Evolutionary conservation across 768 basidiomycete genomes (phyloP).

Genomic region (Leccinum imitatum): DNA sequence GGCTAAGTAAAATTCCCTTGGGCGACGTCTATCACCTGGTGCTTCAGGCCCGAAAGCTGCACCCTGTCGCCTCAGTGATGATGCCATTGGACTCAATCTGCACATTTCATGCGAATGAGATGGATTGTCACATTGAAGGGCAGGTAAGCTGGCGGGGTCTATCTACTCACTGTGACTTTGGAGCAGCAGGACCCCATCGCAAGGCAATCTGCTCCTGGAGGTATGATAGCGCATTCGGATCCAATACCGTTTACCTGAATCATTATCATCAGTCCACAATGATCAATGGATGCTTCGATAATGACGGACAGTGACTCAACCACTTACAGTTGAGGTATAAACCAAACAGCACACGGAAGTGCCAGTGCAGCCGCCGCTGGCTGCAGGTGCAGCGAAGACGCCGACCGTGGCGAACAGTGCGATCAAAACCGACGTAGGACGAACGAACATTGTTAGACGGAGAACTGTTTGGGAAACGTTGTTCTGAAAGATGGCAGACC

Average conservation of each 20-base stretch:
- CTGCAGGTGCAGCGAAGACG: not conserved
- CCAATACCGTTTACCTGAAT: not conserved
- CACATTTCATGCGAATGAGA: not conserved
- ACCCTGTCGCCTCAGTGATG: too few relatives aligned
- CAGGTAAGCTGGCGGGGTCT: not conserved
- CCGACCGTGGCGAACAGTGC: not conserved
- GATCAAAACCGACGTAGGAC: not conserved
- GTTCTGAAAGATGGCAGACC: too few relatives aligned
- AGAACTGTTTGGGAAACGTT: too few relatives aligned
- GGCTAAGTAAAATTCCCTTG: too few relatives aligned
- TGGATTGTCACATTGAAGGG: not conserved
- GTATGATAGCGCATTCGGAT: not conserved
- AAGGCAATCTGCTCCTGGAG: too few relatives aligned
- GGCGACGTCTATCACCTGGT: too few relatives aligned
- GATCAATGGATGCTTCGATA: not conserved
- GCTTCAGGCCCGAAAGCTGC: too few relatives aligned
- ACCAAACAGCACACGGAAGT: not conserved
- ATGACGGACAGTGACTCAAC: not conserved
- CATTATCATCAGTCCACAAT: not conserved
- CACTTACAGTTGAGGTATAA: not conserved
- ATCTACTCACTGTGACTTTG: not conserved
- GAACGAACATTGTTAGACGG: slow-evolving; percentile 5
- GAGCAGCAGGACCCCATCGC: slow-evolving; percentile 1
- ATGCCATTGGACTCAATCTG: too few relatives aligned
- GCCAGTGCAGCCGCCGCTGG: not conserved